A percentile compares a stretch with the other conserved stretches of the same genome.
These are phyloP conservation scores for Verticillium nubilum DNA, from an alignment of 2,329 filamentous ascomycete species.

Conservation along the genomic window DNA sequence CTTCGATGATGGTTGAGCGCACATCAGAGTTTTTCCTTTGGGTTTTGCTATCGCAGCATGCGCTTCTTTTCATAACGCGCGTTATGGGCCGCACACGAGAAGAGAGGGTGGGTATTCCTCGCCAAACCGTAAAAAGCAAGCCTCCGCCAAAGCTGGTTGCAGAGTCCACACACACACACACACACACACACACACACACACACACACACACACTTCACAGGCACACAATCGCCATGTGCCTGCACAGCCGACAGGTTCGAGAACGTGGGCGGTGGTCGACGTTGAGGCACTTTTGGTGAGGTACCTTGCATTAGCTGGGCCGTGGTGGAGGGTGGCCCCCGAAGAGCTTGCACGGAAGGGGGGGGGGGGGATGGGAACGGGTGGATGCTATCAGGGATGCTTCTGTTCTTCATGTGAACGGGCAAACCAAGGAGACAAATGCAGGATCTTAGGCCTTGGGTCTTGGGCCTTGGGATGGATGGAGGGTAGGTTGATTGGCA, in stretches of 20 bases:
- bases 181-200: background rate
- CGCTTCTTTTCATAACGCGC: background rate
- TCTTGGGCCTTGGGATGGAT: background rate
- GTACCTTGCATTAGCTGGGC: background rate
- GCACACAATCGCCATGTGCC: background rate
- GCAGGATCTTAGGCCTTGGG: too few relatives aligned
- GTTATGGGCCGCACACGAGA: background rate
- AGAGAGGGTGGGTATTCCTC: background rate
- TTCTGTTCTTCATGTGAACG: background rate
- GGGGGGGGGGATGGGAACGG: too few relatives aligned
- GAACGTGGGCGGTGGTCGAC: background rate
- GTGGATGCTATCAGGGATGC: background rate
- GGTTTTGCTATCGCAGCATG: background rate
- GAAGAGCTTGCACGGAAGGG: background rate
- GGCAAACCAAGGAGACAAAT: background rate
- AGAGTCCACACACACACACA: background rate
- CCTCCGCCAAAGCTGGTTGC: background rate
- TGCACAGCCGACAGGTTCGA: background rate
- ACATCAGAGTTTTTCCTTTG: background rate
- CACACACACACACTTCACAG: too few relatives aligned
- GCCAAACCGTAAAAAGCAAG: background rate
- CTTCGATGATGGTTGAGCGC: background rate
- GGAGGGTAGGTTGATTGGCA: too few relatives aligned
- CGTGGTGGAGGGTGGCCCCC: background rate
- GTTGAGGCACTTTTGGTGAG: background rate